These are phyloP conservation scores for Asclepias syriaca DNA, from an alignment of 257 asterid genomes.

Conservation along the genomic window DNA sequence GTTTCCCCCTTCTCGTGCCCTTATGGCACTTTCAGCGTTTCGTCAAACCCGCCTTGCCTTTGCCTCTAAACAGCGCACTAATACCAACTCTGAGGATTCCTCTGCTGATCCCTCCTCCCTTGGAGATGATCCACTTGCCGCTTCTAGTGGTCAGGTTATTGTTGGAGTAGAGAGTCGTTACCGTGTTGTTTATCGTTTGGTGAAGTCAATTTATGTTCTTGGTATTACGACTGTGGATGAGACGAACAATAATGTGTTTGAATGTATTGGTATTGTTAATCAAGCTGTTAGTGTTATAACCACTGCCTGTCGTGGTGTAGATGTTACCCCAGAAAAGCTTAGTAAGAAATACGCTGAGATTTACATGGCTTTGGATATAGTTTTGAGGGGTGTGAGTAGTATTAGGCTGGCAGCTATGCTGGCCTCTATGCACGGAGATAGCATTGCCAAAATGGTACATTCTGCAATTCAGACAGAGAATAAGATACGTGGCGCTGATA, in stretches of 20 bases:
- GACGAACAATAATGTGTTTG: conserved; percentile 73
- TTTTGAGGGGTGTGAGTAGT: conserved; percentile 81
- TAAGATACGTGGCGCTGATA: conserved; percentile 92
- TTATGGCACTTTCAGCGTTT: conserved; percentile 85
- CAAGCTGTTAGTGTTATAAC: conserved; percentile 88
- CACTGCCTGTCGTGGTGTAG: conserved; percentile 94
- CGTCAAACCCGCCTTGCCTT: conserved; percentile 77
- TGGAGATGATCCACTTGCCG: conserved; percentile 93
- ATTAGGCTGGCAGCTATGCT: conserved; percentile 93
- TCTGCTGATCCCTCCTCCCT: conserved; percentile 50
- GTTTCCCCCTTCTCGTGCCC: conserved; percentile 95
- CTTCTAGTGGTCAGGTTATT: conserved; percentile 88
- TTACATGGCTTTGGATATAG: conserved; percentile 96
- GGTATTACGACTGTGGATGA: conserved; percentile 83
- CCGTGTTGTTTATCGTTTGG: conserved; percentile 84
- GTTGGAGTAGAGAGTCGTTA: conserved; percentile 87
- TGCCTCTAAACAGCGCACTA: conserved; percentile 46
- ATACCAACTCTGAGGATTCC: conserved; percentile 17
- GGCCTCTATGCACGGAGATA: conserved; percentile 93
- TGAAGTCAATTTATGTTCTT: conserved; percentile 83
- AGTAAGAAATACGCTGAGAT: conserved; percentile 88
- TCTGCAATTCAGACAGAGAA: conserved; percentile 79
- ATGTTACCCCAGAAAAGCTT: conserved; percentile 88
- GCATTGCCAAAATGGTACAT: conserved; percentile 96
- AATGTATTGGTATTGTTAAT: conserved; percentile 78